Conservation (phyloP, 768 basidiomycete species). For the Paxillus involutus region DNA sequence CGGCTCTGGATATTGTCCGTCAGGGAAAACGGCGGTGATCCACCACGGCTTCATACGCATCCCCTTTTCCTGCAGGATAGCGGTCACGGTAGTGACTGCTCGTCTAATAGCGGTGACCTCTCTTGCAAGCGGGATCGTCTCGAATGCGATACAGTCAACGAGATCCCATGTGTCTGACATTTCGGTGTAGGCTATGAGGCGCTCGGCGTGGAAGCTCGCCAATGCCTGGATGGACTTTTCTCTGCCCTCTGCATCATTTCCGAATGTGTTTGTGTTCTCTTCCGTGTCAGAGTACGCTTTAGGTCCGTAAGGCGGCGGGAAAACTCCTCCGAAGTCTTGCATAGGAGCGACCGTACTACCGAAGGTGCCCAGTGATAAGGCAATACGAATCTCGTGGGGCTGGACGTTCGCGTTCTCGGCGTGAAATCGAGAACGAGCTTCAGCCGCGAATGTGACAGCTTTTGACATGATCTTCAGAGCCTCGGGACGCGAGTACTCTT, state of each 20-base stretch:
- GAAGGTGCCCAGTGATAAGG: constrained; percentile 73
- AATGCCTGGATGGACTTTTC: constrained; percentile 50
- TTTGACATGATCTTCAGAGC: constrained; percentile 51
- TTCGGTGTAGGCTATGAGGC: constrained; percentile 53
- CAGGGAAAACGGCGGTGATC: constrained; percentile 66
- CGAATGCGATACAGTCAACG: constrained; percentile 71
- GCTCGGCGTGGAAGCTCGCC: constrained; percentile 59
- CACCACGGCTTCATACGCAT: constrained; percentile 63
- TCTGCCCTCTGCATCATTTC: constrained; percentile 30
- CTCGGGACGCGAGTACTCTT: constrained; percentile 45
- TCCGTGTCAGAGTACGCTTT: constrained; percentile 35
- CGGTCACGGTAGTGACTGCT: constrained; percentile 48
- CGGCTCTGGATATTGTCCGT: constrained; percentile 46
- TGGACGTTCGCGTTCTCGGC: constrained; percentile 17
- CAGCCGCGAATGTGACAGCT: constrained; percentile 49
- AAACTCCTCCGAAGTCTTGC: constrained; percentile 74
- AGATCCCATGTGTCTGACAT: constrained; percentile 50
- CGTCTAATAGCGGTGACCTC: constrained; percentile 66
- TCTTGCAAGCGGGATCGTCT: constrained; percentile 68
- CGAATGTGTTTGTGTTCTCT: constrained; percentile 45
- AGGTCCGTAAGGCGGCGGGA: constrained; percentile 77
- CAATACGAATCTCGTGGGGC: constrained; percentile 43
- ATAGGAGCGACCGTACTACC: constrained; percentile 65
- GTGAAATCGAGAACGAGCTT: constrained; percentile 42
- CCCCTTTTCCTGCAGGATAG: constrained; percentile 17